Percentiles rank a stretch among this genome's conserved stretches.
Evolutionary conservation across 2,329 filamentous ascomycete species (phyloP).

Genomic region (Parascedosporium putredinis): DNA sequence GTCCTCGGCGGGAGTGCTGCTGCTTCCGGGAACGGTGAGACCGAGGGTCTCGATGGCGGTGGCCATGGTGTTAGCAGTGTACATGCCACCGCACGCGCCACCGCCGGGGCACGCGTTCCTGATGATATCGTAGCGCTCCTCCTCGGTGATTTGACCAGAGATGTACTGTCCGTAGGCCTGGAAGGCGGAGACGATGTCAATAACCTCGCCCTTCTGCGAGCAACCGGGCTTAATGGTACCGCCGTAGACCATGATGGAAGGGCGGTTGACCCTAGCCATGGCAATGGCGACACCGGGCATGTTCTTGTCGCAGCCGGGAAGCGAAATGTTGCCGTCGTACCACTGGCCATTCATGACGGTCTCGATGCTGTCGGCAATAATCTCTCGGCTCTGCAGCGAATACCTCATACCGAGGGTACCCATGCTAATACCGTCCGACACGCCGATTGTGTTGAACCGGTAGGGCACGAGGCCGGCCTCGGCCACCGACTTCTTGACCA

Average conservation of each 20-base stretch:
- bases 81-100: slow-evolving; percentile 68
- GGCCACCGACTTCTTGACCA: slow-evolving; percentile 52
- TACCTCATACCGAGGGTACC: slow-evolving; percentile 95
- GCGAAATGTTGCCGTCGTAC: slow-evolving; percentile 95
- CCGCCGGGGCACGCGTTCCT: slow-evolving; percentile 62
- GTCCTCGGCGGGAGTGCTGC: slow-evolving; percentile 67
- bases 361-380: slow-evolving; percentile 97
- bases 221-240: slow-evolving; percentile 90
- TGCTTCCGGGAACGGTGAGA: slow-evolving; percentile 71
- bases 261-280: slow-evolving; percentile 89
- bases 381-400: slow-evolving; percentile 84
- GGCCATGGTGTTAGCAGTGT: slow-evolving; percentile 79
- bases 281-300: slow-evolving; percentile 91
- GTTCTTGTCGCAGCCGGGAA: slow-evolving; percentile 99
- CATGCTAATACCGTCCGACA: slow-evolving; percentile 97
- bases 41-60: slow-evolving; percentile 77
- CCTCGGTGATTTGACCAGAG: slow-evolving; percentile 80
- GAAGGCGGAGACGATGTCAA: slow-evolving; percentile 96
- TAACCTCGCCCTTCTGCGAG: slow-evolving; percentile 60
- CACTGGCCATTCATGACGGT: slow-evolving; percentile 98
- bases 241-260: slow-evolving; percentile 95
- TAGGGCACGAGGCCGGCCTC: slow-evolving; percentile 77
- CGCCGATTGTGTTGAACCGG: slow-evolving; percentile 98
- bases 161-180: slow-evolving; percentile 96
- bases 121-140: slow-evolving; percentile 89